A percentile compares a stretch with the other conserved stretches of the same genome.
phyloP scores from a whole-genome alignment of 148 eudicot genomes.

The Amaranthus hypochondriacus region DNA sequence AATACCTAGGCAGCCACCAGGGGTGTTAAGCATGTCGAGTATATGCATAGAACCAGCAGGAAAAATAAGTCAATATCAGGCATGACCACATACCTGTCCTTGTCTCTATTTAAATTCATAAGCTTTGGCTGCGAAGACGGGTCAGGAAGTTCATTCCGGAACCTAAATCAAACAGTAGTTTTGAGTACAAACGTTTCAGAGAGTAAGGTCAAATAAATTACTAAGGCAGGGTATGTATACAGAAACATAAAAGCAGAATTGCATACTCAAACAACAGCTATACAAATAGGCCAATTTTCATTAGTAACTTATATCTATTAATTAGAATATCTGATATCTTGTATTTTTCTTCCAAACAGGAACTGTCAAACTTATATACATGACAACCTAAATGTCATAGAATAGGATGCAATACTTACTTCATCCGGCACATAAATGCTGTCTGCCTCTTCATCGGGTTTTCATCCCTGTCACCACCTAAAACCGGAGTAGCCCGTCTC shows the following conservation, averaged over 20 bases:
- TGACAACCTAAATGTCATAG: slow-evolving; percentile 1
- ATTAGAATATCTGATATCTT: neutral
- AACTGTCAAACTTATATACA: neutral
- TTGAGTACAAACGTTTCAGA: neutral
- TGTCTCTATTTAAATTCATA: slow-evolving; percentile 61
- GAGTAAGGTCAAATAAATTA: neutral
- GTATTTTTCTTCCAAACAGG: neutral
- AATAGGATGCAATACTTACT: slow-evolving; percentile 60
- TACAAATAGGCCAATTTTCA: neutral
- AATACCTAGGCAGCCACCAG: neutral
- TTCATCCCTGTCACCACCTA: slow-evolving; percentile 77
- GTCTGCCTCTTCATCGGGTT: slow-evolving; percentile 95
- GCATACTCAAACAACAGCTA: neutral
- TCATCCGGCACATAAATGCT: slow-evolving; percentile 88
- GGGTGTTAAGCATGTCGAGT: no score
- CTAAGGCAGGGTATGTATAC: neutral
- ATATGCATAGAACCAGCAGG: neutral
- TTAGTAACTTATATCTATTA: neutral
- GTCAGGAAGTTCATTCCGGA: slow-evolving; percentile 95
- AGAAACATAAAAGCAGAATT: slow-evolving; percentile 6
- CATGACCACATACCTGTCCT: slow-evolving; percentile 60
- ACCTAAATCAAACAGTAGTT: slow-evolving; percentile 33
- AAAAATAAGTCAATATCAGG: neutral
- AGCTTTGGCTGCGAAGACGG: slow-evolving; percentile 87
- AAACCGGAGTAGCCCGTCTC: slow-evolving; percentile 56